Base-by-base conservation (phyloP, 1,284 basidiomycete species). In the Puccinia polysora region DNA sequence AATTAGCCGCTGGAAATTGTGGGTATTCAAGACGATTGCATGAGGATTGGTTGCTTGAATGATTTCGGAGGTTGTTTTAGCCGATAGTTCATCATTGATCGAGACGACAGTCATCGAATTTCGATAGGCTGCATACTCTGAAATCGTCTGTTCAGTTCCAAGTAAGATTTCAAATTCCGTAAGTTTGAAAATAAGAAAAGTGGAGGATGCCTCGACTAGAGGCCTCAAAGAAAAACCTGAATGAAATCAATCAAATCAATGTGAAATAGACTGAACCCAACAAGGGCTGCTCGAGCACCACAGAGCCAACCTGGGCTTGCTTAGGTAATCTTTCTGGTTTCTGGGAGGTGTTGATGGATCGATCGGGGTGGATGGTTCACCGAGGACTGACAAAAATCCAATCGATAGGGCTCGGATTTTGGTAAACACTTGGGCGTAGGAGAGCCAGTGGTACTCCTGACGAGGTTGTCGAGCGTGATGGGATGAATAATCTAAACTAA, bases 111-210 rank as follows among this genome's bases (percentile, higher is more conserved):
- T 40, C 30, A 70, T 60, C 25, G 68, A 70, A 38, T 23, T 52
- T 1, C 68, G 56, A 62, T 70, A 70, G 34, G 53, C 55, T 40
- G 68, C 68, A 52, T 70, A 70, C 32, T 70, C 68, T 5, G 58
- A 50, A 62, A 70, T 62, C 1, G 58, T 62, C 68, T 70, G 34
- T 23, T 5, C 6, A 65, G 14, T 10, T 15, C n/a, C n/a, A 50
- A 47, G 12, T 5, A 23, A 38, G n/a, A 34, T 34, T 18, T 50
- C 8, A 28, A 40, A 20, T 14, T 38, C 3, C 18, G 59, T 43
- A 30, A 62, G 38, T 10, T 6, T 23, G 3, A 55, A 20, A 34
- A 58, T 38, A 2, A 43, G 38, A 40, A 20, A 34, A 10, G 12
- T 20, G 10, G 6, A 18, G 14, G 25, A 10, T 7, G 32, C n/a